Evolutionary conservation across 208 protist species (phyloP).

Genomic region (Leishmania guyanensis): DNA sequence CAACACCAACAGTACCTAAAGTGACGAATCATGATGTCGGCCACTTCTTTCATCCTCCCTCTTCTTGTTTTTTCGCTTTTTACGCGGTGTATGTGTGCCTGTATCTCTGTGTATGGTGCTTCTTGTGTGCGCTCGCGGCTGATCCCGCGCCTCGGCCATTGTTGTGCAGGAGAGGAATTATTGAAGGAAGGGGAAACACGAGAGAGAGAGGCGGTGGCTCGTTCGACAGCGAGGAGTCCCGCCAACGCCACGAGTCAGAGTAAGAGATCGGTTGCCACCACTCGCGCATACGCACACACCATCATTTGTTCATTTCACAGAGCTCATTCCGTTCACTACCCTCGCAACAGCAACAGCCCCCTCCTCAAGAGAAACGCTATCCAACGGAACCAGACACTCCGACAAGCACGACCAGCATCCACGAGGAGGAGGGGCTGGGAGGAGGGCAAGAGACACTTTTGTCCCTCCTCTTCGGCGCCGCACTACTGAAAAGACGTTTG

Average conservation of each 20-base stretch:
- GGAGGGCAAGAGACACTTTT: not conserved
- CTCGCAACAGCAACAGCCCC: not conserved
- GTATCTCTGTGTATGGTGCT: not conserved
- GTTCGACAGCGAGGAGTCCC: not conserved
- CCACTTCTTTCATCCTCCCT: not conserved
- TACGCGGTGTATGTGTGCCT: slow-evolving; percentile 2
- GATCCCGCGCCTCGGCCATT: not conserved
- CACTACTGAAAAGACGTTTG: not conserved
- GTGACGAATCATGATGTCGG: not conserved
- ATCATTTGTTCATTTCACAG: not conserved
- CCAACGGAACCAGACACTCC: not conserved
- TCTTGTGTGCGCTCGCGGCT: not conserved
- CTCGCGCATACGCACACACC: not conserved
- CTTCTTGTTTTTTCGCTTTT: not conserved
- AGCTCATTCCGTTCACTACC: not conserved
- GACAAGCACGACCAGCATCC: not conserved
- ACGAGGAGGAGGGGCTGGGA: not conserved
- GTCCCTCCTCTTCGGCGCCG: not conserved
- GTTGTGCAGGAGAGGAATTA: not conserved
- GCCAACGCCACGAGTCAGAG: not conserved
- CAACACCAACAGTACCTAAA: not conserved
- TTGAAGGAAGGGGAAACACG: not conserved
- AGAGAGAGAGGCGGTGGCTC: not conserved
- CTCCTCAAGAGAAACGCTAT: not conserved
- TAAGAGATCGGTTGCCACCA: not conserved